A percentile compares a stretch with the other conserved stretches of the same genome.
Conservation (phyloP, 495 filamentous ascomycete genomes). For the Pyrenula aspistea region DNA sequence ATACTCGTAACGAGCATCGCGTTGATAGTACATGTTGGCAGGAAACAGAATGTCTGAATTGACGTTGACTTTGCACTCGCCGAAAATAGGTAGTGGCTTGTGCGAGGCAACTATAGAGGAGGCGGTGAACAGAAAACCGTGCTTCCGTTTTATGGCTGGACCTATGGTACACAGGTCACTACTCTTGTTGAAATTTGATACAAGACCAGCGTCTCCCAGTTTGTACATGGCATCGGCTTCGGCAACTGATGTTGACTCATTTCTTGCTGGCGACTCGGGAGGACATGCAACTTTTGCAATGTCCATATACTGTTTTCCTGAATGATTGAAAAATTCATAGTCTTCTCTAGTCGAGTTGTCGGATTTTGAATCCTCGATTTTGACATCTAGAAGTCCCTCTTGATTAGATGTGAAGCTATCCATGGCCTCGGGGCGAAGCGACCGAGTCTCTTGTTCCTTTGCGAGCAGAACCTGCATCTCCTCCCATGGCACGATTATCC, state of each 20-base stretch:
- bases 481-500: conserved; percentile 55
- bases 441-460: conserved; percentile 36
- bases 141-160: conserved; percentile 40
- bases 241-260: conserved; percentile 21
- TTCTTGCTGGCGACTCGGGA: conserved; percentile 44
- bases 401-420: conserved; percentile 25
- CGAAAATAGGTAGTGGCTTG: conserved; percentile 58
- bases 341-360: conserved; percentile 7
- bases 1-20: conserved; percentile 58
- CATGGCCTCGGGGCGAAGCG: conserved; percentile 19
- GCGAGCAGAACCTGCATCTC: conserved; percentile 44
- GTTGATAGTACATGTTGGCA: conserved; percentile 61
- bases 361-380: conserved; percentile 11
- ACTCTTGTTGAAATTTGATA: conserved; percentile 54
- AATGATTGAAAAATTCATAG: conserved; percentile 13
- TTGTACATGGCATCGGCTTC: conserved; percentile 22
- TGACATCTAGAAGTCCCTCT: conserved; percentile 13
- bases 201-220: conserved; percentile 35
- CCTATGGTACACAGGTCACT: conserved; percentile 51
- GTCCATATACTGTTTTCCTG: conserved; percentile 45
- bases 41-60: conserved; percentile 77
- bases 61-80: conserved; percentile 61
- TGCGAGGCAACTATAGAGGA: conserved; percentile 42
- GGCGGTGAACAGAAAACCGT: conserved; percentile 61
- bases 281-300: conserved; percentile 48